These are phyloP conservation scores for Chrysanthemum seticuspe DNA, from an alignment of 129 eudicot species.

Conservation along the genomic window DNA sequence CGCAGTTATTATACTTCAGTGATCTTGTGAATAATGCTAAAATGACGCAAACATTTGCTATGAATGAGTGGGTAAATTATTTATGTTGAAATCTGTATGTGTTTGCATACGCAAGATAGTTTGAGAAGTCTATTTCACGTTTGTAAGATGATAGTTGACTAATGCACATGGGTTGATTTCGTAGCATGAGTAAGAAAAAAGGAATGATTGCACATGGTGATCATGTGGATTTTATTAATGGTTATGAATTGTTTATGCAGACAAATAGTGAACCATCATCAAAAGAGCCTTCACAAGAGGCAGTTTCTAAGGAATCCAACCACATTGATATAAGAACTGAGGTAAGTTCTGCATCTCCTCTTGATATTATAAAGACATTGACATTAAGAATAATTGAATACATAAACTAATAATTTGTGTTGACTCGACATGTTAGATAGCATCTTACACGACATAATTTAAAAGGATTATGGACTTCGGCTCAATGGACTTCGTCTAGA, in stretches of 20 bases:
- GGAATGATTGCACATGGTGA: constrained; percentile 34
- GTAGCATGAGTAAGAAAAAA: constrained; percentile 30
- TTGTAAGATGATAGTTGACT: constrained; percentile 31
- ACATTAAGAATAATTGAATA: too few species aligned
- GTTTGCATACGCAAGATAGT: constrained; percentile 5
- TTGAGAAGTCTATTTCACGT: constrained; percentile 17
- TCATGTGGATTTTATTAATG: constrained; percentile 23
- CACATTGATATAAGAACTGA: constrained; percentile 57
- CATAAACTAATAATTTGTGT: too few species aligned
- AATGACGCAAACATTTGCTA: not conserved
- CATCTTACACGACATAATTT: too few species aligned
- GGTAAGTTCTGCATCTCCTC: constrained; percentile 31
- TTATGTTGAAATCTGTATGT: not conserved
- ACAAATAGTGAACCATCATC: constrained; percentile 40
- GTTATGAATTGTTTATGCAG: constrained; percentile 31
- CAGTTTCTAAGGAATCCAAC: constrained; percentile 28
- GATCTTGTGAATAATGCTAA: not conserved
- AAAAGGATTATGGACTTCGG: too few species aligned
- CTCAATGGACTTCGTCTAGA: too few species aligned
- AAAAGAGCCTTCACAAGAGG: constrained; percentile 27
- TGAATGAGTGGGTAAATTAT: not conserved
- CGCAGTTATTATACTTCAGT: not conserved
- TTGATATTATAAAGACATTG: too few species aligned
- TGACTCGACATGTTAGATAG: too few species aligned
- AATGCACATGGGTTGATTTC: constrained; percentile 24